Evolutionary conservation across 1,284 basidiomycete species (phyloP).

Genomic region (Psilocybe mexicana): DNA sequence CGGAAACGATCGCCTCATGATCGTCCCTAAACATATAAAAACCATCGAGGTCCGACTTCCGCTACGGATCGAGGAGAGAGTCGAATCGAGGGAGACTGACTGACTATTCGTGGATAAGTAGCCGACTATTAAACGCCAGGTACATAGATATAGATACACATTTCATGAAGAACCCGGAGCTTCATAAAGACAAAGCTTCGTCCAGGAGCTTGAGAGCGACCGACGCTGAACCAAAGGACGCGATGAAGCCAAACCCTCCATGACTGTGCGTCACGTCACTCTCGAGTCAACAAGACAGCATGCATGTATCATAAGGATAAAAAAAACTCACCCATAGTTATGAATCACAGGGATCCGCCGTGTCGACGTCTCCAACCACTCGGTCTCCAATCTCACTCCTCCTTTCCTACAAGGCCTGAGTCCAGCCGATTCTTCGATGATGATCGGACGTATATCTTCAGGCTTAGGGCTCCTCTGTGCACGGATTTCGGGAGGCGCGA

Average conservation of each 20-base stretch:
- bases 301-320: not conserved
- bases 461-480: slow-evolving; percentile 49
- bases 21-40: too few species aligned
- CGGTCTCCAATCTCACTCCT: slow-evolving; percentile 60
- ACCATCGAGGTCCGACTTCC: too few species aligned
- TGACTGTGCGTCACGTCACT: slow-evolving; percentile 17
- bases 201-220: slow-evolving; percentile 24
- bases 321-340: slow-evolving; percentile 66
- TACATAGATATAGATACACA: too few species aligned
- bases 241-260: slow-evolving; percentile 28
- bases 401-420: slow-evolving; percentile 72
- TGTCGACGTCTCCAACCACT: slow-evolving; percentile 24
- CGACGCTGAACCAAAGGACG: slow-evolving; percentile 27
- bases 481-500: slow-evolving; percentile 60
- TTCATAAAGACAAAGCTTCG: slow-evolving; percentile 13
- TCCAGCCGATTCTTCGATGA: slow-evolving; percentile 74
- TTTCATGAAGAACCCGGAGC: not conserved
- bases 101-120: too few species aligned
- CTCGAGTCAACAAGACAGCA: not conserved
- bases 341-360: slow-evolving; percentile 41
- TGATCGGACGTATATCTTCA: slow-evolving; percentile 62
- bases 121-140: too few species aligned
- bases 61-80: too few species aligned
- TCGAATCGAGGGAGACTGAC: too few species aligned
- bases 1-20: too few species aligned